Base-by-base conservation (phyloP, 805 yeast species). In the Candida tallmaniae region DNA sequence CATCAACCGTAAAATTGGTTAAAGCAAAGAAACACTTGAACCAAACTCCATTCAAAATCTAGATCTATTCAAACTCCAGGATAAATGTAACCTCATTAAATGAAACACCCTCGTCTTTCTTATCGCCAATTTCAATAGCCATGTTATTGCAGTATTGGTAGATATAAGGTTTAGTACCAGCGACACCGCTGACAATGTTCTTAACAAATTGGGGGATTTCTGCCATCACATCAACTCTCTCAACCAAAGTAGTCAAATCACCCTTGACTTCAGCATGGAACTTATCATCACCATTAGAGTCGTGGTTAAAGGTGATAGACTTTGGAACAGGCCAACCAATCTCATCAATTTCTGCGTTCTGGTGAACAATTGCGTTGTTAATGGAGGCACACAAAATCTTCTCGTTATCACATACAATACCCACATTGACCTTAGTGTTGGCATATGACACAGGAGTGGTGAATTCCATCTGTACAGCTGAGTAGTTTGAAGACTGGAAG, bases 181-280 rank as follows among this genome's bases (percentile, higher is more conserved):
- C 93, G 35, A 90, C 94, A 39, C 95, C 96, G 42, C 89, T 78
- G 29, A 86, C 97, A 39, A 93, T 83, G 50, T 80, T 83, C 65
- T 90, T 93, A 47, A 93, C 95, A 61, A 93, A 88, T 44, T 77
- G 80, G 18, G 98, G 98, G 39, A 93, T 81, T 64, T 93, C 97
- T 33, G 88, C 85, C 97, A 93, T 88, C 40, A 93, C 97, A 62
- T 93, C 98, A 39, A 93, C 89, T 56, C 97, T 79, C 65, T 87
- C 97, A 34, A 86, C 78, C 41, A 85, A 62, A 29, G 70, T 65
- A 12, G 57, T 56, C 46, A 90, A 70, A 15, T 70, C 63, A 41
- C 96, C 96, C 26, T 49, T 54, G 14, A 83, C 76, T 8, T 54
- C 58, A 30, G 75, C 83, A 30, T 58, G 63, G 17, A 73, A 68